phyloP scores from a whole-genome alignment of 352 stramenopile genomes.

The Halophytophthora polymorphica region DNA sequence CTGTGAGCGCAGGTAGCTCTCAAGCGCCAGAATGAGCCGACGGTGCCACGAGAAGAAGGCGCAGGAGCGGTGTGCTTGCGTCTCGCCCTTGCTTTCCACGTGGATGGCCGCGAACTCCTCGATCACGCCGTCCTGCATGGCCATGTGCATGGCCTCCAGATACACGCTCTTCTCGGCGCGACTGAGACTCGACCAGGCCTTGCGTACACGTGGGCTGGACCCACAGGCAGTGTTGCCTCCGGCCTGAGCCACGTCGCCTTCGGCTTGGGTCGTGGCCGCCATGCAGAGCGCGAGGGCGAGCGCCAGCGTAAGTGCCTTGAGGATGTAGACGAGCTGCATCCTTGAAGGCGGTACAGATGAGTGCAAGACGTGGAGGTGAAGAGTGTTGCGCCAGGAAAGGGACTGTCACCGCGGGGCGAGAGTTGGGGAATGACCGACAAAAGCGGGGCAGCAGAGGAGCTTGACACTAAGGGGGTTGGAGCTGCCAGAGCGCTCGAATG shows the following conservation, averaged over 20 bases:
- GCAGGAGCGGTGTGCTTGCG: conserved; percentile 44
- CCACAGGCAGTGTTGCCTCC: conserved; percentile 38
- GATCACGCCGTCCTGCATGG: conserved; percentile 37
- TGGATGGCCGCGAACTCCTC: conserved; percentile 45
- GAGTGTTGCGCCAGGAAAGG: background rate
- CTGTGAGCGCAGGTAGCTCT: conserved; percentile 49
- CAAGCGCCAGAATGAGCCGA: conserved; percentile 46
- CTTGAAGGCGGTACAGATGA: background rate
- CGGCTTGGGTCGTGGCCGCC: background rate
- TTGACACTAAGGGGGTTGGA: too few relatives aligned
- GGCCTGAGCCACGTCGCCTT: background rate
- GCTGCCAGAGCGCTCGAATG: too few relatives aligned
- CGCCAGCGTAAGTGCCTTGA: conserved; percentile 8
- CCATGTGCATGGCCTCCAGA: conserved; percentile 34
- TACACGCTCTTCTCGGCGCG: conserved; percentile 40
- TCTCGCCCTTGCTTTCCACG: conserved; percentile 33
- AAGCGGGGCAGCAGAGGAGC: too few relatives aligned
- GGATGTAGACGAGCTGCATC: conserved; percentile 11
- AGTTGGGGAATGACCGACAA: conserved; percentile 15
- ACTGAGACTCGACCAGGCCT: conserved; percentile 34
- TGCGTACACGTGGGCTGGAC: conserved; percentile 28
- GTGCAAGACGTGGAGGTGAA: background rate
- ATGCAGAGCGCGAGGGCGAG: conserved; percentile 5
- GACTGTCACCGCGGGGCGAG: conserved; percentile 12
- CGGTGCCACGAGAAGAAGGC: conserved; percentile 63